phyloP scores from a whole-genome alignment of 495 filamentous ascomycete species.

The Bryoglossum gracile region DNA sequence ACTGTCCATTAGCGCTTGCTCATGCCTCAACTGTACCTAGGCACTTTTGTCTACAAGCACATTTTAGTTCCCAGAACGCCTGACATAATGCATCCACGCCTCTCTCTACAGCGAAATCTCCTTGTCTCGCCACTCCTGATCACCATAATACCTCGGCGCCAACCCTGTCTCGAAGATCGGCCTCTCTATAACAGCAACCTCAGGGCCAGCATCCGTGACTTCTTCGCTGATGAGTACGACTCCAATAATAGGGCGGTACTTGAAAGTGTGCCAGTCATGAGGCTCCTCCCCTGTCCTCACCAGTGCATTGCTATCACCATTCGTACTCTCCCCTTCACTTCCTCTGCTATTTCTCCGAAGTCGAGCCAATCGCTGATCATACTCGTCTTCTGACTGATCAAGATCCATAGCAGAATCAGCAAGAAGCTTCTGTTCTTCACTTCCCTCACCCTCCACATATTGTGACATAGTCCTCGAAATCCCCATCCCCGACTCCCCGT shows the following conservation, averaged over 20 bases:
- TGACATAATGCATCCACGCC: not conserved
- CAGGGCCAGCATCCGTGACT: conserved; percentile 37
- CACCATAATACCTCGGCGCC: conserved; percentile 61
- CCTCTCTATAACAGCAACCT: conserved; percentile 82
- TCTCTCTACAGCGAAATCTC: not conserved
- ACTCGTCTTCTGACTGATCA: conserved; percentile 37
- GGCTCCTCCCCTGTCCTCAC: conserved; percentile 27
- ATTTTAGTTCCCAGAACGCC: not conserved
- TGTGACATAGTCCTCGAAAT: conserved; percentile 50
- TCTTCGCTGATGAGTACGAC: conserved; percentile 58
- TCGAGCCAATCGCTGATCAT: conserved; percentile 14
- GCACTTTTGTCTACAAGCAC: too few species aligned
- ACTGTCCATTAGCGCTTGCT: too few species aligned
- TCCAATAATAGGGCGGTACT: conserved; percentile 86
- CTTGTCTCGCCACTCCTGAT: conserved; percentile 47
- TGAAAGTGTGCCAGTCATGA: conserved; percentile 67
- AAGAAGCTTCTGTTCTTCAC: conserved; percentile 21
- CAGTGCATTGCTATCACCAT: conserved; percentile 11
- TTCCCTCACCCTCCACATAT: conserved; percentile 36
- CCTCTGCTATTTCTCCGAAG: not conserved
- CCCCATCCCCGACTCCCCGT: conserved; percentile 46
- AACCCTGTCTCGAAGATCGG: conserved; percentile 79
- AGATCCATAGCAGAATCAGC: conserved; percentile 34
- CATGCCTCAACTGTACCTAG: too few species aligned
- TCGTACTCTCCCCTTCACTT: not conserved